Base-by-base conservation (phyloP, 1,139 yeast species). In the Sugiyamaella grinbergsii region DNA sequence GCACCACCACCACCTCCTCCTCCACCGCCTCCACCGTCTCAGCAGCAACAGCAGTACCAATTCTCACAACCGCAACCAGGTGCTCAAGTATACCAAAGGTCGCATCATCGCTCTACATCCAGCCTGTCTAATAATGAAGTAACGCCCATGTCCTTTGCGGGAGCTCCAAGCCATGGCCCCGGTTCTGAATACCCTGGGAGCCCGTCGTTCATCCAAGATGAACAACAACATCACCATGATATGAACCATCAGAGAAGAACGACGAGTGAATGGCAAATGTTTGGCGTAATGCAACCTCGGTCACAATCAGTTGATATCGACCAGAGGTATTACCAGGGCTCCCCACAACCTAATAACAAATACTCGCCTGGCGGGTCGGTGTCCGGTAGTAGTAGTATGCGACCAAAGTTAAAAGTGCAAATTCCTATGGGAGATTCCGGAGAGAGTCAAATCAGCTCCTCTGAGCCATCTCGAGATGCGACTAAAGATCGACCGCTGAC, bases 391-490 rank as follows among this genome's bases (percentile, higher is more conserved):
- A 33, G 23, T 31, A 22, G 20, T 13, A 33, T 60, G 57, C 59
- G 74, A 41, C 75, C 75, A 7, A 69, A 70, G 49, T 63, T 71
- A 28, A 71, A 69, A 54, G 73, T 71, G 11, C 71, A 67, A 49
- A 71, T 71, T 36, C 75, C 75, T 1, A 40, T 57, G 42, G 60
- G 59, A n/a, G 64, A 62, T 31, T 59, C 63, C 4, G 46, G 56
- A 29, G 62, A 59, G 44, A 52, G 58, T 34, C 55, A 55, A 42
- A 54, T 51, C 29, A 43, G 54, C 15, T 49, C 61, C 5, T 53
- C 55, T 11, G 55, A 53, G 28, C 53, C 51, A 7, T 53, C 55
- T 1, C 23, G 53, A 26, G 52, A 51, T 40, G 39, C 43, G 15
- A 13, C 13, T 7, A 37, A 41, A 20, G 50, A 41, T 23, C 19